Evolutionary conservation across 2,329 filamentous ascomycete species (phyloP).

Genomic region (Botrytis byssoidea): DNA sequence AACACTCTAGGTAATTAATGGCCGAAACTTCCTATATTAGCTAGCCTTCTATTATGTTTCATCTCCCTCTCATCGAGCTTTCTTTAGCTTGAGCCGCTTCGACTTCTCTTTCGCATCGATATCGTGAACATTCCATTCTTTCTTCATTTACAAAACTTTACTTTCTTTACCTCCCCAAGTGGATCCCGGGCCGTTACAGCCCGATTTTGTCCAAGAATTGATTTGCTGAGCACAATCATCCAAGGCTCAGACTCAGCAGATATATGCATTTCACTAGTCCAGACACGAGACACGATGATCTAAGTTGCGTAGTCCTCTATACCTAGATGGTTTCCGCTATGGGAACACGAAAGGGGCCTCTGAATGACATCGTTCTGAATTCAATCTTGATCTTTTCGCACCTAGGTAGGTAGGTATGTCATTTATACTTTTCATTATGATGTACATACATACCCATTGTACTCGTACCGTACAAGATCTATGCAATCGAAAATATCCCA

Average conservation of each 20-base stretch:
- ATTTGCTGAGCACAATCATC: not conserved
- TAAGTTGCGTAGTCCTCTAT: not conserved
- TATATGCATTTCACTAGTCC: not conserved
- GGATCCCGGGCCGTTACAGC: conserved; percentile 3
- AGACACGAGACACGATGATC: not conserved
- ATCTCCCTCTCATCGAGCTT: not conserved
- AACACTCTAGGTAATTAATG: not conserved
- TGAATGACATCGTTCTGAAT: not conserved
- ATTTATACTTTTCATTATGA: not conserved
- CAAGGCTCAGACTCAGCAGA: not conserved
- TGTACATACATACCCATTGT: too few relatives aligned
- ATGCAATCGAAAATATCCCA: not conserved
- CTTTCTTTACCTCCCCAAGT: not conserved
- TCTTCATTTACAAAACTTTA: not conserved
- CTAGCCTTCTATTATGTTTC: not conserved
- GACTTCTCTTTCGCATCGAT: not conserved
- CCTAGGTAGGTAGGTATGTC: not conserved
- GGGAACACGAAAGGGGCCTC: not conserved
- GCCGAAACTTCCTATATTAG: not conserved
- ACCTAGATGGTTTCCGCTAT: not conserved
- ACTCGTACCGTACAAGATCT: not conserved
- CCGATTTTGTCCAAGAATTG: not conserved
- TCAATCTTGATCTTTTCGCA: not conserved
- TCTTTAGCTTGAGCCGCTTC: not conserved
- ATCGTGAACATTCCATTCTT: not conserved